Base-by-base conservation (phyloP, 2,329 filamentous ascomycete genomes). In the Colletotrichum orbiculare region DNA sequence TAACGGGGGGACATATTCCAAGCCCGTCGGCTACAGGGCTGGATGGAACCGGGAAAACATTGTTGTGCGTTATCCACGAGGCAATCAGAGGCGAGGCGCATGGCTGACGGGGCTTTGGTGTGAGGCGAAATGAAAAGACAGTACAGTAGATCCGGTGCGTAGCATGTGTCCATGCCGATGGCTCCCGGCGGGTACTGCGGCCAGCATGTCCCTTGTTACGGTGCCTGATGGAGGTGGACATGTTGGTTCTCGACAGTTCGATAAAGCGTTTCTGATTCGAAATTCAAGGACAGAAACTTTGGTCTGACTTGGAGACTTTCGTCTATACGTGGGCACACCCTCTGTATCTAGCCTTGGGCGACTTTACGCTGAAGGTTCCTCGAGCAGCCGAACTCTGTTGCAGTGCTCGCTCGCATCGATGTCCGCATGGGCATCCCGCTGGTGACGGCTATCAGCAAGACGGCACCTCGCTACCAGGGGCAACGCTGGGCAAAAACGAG, bases 281-380 rank as follows among this genome's bases (percentile, higher is more conserved):
- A 9, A 46, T 41, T 12, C 15, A 25, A 5, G 46, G 17, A 15
- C 39, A 46, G 15, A 48, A 55, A 52, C 42, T 56, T 41, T 38
- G 10, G 17, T 11, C 62, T 48, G 62, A 53, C 62, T 53, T 56
- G 35, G 8, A 50, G 48, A 39, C 53, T 61, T 65, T 38, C 25
- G 61, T 52, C 34, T 34, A 15, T 8, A 11, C 42, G 56, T 54
- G 49, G 38, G 35, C 5, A 13, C 13, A 43, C 10, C 42, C 42
- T n/a, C 10, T 15, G 42, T 15, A 13, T 43, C 7, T 2, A 8
- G 12, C 42, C 47, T 53, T 42, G 17, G 34, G 25, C 38, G 25
- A 25, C 25, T 25, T 25, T 25, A 25, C 25, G 25, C 25, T 25
- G 25, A 25, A 25, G 25, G 25, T 5, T 25, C 25, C 4, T 25